These are phyloP conservation scores for Epichloe sp. DNA, from an alignment of 2,329 filamentous ascomycete species.

Conservation along the genomic window DNA sequence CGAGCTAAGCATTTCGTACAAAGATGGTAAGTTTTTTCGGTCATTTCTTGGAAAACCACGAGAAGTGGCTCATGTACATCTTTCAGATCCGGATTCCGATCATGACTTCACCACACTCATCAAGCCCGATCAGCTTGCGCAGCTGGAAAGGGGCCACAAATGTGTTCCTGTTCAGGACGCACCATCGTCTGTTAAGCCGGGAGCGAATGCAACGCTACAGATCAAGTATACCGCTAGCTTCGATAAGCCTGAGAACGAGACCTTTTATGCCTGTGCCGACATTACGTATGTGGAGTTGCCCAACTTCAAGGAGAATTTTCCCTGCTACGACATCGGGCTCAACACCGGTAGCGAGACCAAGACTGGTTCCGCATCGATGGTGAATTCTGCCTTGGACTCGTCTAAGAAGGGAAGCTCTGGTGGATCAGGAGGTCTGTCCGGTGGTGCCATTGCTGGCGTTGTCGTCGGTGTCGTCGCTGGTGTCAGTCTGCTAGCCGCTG, in stretches of 20 bases:
- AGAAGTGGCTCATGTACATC: too few species aligned
- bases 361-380: conserved; percentile 5
- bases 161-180: too few species aligned
- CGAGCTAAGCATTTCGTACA: too few species aligned
- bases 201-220: too few species aligned
- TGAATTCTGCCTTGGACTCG: conserved; percentile 8
- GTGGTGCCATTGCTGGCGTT: conserved; percentile 62
- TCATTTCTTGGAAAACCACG: too few species aligned
- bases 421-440: conserved; percentile 34
- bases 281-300: conserved; percentile 27
- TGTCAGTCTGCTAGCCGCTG: conserved; percentile 43
- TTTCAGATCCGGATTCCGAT: too few species aligned
- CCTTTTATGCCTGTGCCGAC: conserved; percentile 37
- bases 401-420: conserved; percentile 14
- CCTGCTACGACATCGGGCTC: conserved; percentile 30
- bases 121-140: too few species aligned
- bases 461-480: conserved; percentile 57
- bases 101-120: too few species aligned
- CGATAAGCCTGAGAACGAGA: conserved; percentile 28
- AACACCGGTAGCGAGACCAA: conserved; percentile 11
- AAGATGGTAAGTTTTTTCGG: too few species aligned
- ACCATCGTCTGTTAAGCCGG: too few species aligned
- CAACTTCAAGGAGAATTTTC: conserved; percentile 20
- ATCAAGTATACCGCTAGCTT: conserved; percentile 15
- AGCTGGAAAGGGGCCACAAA: accelerated